Evolutionary conservation across 2,329 filamentous ascomycete species (phyloP).

Genomic region (Hyphodiscus sp.): DNA sequence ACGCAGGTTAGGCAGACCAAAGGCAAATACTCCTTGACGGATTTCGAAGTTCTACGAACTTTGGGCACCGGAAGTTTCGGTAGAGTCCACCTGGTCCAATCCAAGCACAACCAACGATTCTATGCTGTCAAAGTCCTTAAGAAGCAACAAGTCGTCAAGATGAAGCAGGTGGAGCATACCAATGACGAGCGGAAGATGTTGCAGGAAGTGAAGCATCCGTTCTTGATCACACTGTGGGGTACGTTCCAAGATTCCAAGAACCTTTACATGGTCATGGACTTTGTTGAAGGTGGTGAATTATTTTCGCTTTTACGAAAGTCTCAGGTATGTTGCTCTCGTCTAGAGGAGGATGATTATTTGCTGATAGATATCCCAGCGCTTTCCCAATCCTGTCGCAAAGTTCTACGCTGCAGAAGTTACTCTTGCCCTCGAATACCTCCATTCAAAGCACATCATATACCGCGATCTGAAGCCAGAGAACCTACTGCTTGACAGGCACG

Average conservation of each 20-base stretch:
- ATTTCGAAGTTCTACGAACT: conserved; percentile 87
- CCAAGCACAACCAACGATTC: conserved; percentile 95
- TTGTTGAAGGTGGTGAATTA: conserved; percentile 95
- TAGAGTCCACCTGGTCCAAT: conserved; percentile 92
- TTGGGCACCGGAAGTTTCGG: conserved; percentile 96
- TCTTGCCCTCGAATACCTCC: conserved; percentile 88
- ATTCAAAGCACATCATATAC: conserved; percentile 94
- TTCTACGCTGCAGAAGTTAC: conserved; percentile 99
- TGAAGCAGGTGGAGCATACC: conserved; percentile 99
- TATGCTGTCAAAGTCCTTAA: conserved; percentile 99
- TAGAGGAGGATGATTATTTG: not conserved
- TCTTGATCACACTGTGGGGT: conserved; percentile 95
- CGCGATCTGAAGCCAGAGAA: conserved; percentile 96
- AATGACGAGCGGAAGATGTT: conserved; percentile 97
- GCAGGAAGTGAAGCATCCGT: conserved; percentile 93
- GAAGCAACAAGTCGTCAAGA: conserved; percentile 97
- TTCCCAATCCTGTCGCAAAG: conserved; percentile 97
- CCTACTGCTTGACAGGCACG: conserved; percentile 82
- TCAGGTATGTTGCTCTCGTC: conserved; percentile 45
- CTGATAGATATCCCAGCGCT: conserved; percentile 55
- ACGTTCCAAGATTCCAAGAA: conserved; percentile 96
- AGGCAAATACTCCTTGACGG: conserved; percentile 89
- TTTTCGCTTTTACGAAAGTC: conserved; percentile 95
- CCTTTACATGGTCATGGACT: conserved; percentile 99
- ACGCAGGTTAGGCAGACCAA: conserved; percentile 64